Evolutionary conservation across 768 basidiomycete species (phyloP).

Genomic region (Naganishia onofrii): DNA sequence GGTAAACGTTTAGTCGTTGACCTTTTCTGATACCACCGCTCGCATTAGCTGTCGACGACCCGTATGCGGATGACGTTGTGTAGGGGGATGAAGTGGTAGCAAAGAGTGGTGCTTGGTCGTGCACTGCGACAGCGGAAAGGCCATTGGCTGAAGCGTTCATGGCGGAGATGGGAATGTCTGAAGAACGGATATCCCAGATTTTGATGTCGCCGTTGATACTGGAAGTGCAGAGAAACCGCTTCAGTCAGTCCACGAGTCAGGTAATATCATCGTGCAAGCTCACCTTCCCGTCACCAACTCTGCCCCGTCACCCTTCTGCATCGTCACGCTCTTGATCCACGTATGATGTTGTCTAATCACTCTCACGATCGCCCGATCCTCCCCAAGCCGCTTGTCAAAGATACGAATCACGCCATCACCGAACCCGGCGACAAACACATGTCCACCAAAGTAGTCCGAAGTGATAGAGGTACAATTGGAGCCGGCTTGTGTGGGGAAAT

Average conservation of each 20-base stretch:
- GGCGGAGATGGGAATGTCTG: slow-evolving; percentile 61
- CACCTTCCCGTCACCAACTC: slow-evolving; percentile 86
- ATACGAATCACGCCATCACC: slow-evolving; percentile 85
- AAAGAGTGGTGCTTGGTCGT: slow-evolving; percentile 76
- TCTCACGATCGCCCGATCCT: slow-evolving; percentile 76
- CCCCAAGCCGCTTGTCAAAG: slow-evolving; percentile 84
- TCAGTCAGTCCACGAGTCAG: background rate
- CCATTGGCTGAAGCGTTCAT: slow-evolving; percentile 70
- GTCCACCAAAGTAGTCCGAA: slow-evolving; percentile 67
- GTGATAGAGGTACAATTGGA: slow-evolving; percentile 82
- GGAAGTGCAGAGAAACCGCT: slow-evolving; percentile 7
- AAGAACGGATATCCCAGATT: slow-evolving; percentile 80
- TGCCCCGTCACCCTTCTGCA: slow-evolving; percentile 67
- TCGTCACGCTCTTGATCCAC: slow-evolving; percentile 87
- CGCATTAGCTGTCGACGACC: background rate
- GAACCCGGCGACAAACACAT: slow-evolving; percentile 83
- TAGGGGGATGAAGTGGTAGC: slow-evolving; percentile 55
- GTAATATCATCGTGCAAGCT: slow-evolving; percentile 35
- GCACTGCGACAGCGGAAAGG: slow-evolving; percentile 80
- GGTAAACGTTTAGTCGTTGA: slow-evolving; percentile 22
- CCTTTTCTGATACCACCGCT: slow-evolving; percentile 13
- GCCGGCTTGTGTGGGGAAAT: slow-evolving; percentile 82
- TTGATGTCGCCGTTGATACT: slow-evolving; percentile 87
- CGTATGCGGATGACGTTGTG: slow-evolving; percentile 25
- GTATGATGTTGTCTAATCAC: slow-evolving; percentile 73